phyloP scores from a whole-genome alignment of 495 filamentous ascomycete species.

The Penicillium pulvis region DNA sequence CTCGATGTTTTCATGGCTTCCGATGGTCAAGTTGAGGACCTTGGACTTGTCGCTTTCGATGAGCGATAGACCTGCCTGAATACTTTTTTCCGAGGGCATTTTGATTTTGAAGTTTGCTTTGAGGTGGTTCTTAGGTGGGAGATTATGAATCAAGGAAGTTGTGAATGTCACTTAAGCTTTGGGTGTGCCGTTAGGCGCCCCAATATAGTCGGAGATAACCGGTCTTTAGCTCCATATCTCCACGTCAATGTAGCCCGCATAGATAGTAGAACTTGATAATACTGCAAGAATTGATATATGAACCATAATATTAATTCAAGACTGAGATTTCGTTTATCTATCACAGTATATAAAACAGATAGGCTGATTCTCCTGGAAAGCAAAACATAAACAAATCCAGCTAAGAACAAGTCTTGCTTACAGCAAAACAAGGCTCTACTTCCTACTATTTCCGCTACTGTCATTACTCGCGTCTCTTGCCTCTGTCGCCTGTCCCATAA shows the following conservation, averaged over 20 bases:
- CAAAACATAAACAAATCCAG: no score
- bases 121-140: not conserved
- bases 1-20: slow-evolving; percentile 27
- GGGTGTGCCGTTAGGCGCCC: not conserved
- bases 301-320: not conserved
- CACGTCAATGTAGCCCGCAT: not conserved
- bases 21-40: slow-evolving; percentile 33
- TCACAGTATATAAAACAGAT: no score
- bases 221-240: slow-evolving; percentile 2
- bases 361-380: no score
- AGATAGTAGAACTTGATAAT: not conserved
- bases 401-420: not conserved
- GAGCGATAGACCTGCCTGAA: slow-evolving; percentile 32
- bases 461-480: no score
- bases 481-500: no score
- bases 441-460: no score
- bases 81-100: slow-evolving; percentile 35
- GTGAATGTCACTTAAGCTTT: not conserved
- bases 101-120: slow-evolving; percentile 1
- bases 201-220: slow-evolving; percentile 1
- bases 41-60: slow-evolving; percentile 38
- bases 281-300: no score
- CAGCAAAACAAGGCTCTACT: not conserved
- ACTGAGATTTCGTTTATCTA: not conserved
- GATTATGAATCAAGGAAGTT: not conserved